Evolutionary conservation across 768 basidiomycete species (phyloP).

Genomic region (Termitomyces sp.): DNA sequence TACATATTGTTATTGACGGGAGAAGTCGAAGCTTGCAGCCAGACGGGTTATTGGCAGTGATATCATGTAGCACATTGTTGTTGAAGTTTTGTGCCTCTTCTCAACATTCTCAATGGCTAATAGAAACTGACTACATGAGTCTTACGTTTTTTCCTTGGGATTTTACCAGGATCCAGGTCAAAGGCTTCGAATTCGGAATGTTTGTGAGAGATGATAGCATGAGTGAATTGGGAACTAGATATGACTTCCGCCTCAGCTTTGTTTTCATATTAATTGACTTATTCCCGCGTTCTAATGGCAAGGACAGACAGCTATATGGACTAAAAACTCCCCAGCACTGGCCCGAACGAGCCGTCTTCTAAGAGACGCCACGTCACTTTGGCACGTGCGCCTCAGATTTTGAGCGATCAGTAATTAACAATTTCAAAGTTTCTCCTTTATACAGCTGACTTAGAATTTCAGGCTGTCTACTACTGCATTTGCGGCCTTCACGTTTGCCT

Average conservation of each 20-base stretch:
- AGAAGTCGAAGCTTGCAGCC: background rate
- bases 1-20: background rate
- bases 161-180: background rate
- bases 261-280: too few species aligned
- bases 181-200: too few species aligned
- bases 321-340: background rate
- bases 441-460: background rate
- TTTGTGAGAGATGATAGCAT: too few species aligned
- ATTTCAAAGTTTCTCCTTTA: background rate
- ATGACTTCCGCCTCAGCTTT: too few species aligned
- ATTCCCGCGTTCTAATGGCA: too few species aligned
- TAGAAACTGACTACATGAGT: background rate
- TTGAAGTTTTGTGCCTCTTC: background rate
- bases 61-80: background rate
- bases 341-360: background rate
- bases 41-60: too few species aligned
- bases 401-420: constrained; percentile 4
- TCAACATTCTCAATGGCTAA: background rate
- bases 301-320: too few species aligned
- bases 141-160: background rate
- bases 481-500: constrained; percentile 10
- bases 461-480: constrained; percentile 8
- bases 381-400: constrained; percentile 26
- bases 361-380: constrained; percentile 33
- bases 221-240: too few species aligned